These are phyloP conservation scores for Rosa persica DNA, from an alignment of 306 rosid species.

Conservation along the genomic window DNA sequence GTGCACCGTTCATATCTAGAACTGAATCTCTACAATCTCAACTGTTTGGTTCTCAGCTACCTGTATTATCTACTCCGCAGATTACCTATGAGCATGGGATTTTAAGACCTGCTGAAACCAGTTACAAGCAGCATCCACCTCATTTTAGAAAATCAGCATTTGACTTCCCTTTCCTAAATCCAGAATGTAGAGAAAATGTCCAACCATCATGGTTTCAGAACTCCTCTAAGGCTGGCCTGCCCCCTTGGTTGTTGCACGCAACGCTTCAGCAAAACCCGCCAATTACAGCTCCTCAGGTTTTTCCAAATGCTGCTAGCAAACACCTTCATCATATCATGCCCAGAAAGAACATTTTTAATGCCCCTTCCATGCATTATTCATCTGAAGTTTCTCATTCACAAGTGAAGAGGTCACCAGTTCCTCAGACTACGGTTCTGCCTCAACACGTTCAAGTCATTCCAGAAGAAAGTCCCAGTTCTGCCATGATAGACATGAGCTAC, in stretches of 20 bases:
- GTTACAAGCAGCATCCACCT: conserved; percentile 44
- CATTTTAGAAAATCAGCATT: conserved; percentile 45
- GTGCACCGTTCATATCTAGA: conserved; percentile 49
- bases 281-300: conserved; percentile 39
- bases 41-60: conserved; percentile 44
- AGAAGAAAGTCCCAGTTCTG: conserved; percentile 31
- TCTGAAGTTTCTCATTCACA: conserved; percentile 46
- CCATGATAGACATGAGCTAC: conserved; percentile 30
- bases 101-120: conserved; percentile 46
- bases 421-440: conserved; percentile 46
- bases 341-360: conserved; percentile 35
- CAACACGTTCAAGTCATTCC: conserved; percentile 38
- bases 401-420: conserved; percentile 33
- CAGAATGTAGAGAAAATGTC: conserved; percentile 45
- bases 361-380: conserved; percentile 46
- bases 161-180: conserved; percentile 69
- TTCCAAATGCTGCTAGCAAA: conserved; percentile 33
- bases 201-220: conserved; percentile 53
- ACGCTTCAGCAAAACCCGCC: conserved; percentile 46
- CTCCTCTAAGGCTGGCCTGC: conserved; percentile 38
- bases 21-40: conserved; percentile 50
- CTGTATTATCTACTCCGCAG: conserved; percentile 37
- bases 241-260: conserved; percentile 62
- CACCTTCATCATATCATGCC: conserved; percentile 49
- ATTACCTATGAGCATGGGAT: conserved; percentile 31